These are phyloP conservation scores for Setaria italica DNA, from an alignment of 202 grass and related monocot genomes.

Conservation along the genomic window DNA sequence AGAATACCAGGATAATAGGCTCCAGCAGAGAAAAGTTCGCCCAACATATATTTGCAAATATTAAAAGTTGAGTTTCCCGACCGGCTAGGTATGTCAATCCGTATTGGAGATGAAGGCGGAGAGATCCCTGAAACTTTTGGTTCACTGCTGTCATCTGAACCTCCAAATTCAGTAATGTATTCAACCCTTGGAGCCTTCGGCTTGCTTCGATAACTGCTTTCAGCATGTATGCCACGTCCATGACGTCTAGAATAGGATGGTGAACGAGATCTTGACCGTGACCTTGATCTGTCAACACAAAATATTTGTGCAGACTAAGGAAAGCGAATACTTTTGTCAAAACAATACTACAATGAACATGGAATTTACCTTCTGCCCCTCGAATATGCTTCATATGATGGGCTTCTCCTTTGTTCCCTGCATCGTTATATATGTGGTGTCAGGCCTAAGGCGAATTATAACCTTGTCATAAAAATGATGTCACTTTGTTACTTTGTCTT, in stretches of 20 bases:
- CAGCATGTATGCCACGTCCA: conserved; percentile 57
- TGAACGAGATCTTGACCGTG: conserved; percentile 77
- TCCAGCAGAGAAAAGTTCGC: conserved; percentile 60
- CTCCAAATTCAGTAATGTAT: conserved; percentile 99
- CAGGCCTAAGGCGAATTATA: conserved; percentile 21
- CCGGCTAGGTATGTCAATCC: conserved; percentile 75
- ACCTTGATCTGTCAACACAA: conserved; percentile 65
- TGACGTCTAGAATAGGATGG: conserved; percentile 82
- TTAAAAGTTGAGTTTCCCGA: conserved; percentile 92
- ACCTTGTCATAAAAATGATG: conserved; percentile 20
- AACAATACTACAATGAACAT: conserved; percentile 9
- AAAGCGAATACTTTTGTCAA: conserved; percentile 17
- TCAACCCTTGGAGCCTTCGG: conserved; percentile 80
- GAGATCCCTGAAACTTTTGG: conserved; percentile 79
- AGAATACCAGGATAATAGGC: conserved; percentile 57
- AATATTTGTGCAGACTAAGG: conserved; percentile 25
- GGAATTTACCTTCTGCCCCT: conserved; percentile 72
- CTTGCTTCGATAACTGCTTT: conserved; percentile 83
- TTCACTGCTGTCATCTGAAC: conserved; percentile 60
- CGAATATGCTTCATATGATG: conserved; percentile 97
- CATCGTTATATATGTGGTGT: conserved; percentile 41
- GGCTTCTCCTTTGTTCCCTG: conserved; percentile 91
- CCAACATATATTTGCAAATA: conserved; percentile 86
- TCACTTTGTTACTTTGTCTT: not conserved
- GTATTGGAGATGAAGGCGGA: conserved; percentile 94